Percentiles rank a stretch among this genome's conserved stretches.
Conservation (phyloP, 805 yeast species). For the Kluyveromyces wickerhamii region DNA sequence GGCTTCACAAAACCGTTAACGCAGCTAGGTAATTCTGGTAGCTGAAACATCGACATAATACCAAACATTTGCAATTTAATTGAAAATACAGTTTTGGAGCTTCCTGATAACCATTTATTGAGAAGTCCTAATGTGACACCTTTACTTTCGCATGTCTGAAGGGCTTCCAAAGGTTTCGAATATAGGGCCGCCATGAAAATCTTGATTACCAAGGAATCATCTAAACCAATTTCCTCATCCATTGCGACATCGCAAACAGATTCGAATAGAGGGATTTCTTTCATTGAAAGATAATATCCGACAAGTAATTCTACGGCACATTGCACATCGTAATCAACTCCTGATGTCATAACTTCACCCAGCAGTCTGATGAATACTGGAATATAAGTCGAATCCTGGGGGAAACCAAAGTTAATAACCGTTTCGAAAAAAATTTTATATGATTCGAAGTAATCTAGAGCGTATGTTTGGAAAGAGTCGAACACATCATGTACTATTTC, state of each 20-base stretch:
- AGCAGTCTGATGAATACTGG: conserved; percentile 24
- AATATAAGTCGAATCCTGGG: conserved; percentile 24
- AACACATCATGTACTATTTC: conserved; percentile 39
- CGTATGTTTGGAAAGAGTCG: conserved; percentile 51
- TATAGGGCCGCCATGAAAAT: conserved; percentile 55
- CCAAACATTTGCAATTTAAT: conserved; percentile 68
- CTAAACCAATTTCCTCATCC: conserved; percentile 30
- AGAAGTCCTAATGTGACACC: conserved; percentile 44
- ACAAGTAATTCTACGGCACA: conserved; percentile 30
- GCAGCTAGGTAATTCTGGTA: conserved; percentile 34
- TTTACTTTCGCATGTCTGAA: conserved; percentile 41
- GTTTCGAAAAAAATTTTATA: conserved; percentile 52
- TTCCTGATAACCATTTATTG: conserved; percentile 54
- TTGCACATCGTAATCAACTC: conserved; percentile 33
- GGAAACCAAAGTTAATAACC: conserved; percentile 45
- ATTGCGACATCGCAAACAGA: conserved; percentile 22
- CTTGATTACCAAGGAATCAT: conserved; percentile 44
- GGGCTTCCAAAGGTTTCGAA: conserved; percentile 49
- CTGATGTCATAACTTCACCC: conserved; percentile 23
- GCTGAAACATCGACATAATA: conserved; percentile 42
- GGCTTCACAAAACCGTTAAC: conserved; percentile 36
- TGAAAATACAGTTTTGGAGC: conserved; percentile 63
- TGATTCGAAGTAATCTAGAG: conserved; percentile 48
- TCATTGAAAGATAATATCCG: conserved; percentile 26
- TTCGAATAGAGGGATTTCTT: conserved; percentile 25